Evolutionary conservation across 2,329 filamentous ascomycete species (phyloP).

Genomic region (Xylariales sp.): DNA sequence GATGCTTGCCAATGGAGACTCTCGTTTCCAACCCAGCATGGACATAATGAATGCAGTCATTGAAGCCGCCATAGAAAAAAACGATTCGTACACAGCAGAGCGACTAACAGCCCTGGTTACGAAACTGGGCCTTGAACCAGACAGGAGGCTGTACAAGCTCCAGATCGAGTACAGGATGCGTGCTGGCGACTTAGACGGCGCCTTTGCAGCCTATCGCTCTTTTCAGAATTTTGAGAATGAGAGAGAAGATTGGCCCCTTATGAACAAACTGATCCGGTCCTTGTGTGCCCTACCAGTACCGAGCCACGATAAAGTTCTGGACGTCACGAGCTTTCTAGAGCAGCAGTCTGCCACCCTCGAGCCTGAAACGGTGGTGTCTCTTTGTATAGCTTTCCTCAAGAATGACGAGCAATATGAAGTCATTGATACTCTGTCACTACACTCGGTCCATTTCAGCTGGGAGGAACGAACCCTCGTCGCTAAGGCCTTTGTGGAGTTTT

Average conservation of each 20-base stretch:
- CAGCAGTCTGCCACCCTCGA: constrained; percentile 66
- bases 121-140: constrained; percentile 60
- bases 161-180: constrained; percentile 74
- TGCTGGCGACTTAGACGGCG: constrained; percentile 67
- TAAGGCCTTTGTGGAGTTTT: constrained; percentile 63
- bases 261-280: constrained; percentile 69
- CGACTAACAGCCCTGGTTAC: constrained; percentile 65
- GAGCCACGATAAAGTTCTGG: constrained; percentile 67
- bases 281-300: constrained; percentile 58
- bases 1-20: constrained; percentile 49
- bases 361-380: constrained; percentile 66
- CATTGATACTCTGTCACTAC: constrained; percentile 74
- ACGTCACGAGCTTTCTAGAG: constrained; percentile 69
- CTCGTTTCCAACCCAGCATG: constrained; percentile 55
- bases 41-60: constrained; percentile 75
- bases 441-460: constrained; percentile 66
- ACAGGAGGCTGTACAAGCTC: constrained; percentile 67
- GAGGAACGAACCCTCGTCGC: constrained; percentile 65
- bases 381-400: constrained; percentile 71
- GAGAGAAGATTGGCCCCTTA: constrained; percentile 55
- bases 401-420: constrained; percentile 75
- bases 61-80: constrained; percentile 63
- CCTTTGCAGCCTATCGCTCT: constrained; percentile 59
- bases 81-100: constrained; percentile 69
- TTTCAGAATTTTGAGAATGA: constrained; percentile 53